These are phyloP conservation scores for Sphenostylis stenocarpa DNA, from an alignment of 306 rosid genomes.

Conservation along the genomic window DNA sequence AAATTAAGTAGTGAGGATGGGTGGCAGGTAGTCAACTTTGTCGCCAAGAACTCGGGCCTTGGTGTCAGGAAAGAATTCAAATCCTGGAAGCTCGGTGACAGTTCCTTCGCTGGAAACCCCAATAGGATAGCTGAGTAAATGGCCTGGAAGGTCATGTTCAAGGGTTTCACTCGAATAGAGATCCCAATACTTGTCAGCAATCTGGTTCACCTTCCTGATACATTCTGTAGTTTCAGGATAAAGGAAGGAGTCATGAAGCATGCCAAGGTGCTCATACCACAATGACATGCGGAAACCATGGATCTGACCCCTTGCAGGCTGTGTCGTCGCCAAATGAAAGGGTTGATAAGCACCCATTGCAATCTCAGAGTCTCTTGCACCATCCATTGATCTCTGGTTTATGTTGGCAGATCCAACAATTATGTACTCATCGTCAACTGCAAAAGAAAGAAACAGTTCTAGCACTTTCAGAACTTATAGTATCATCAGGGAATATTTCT, in stretches of 20 bases:
- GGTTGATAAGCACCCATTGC: constrained; percentile 76
- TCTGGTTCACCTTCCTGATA: constrained; percentile 44
- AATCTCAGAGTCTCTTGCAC: constrained; percentile 68
- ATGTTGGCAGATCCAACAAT: constrained; percentile 71
- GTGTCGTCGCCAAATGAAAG: constrained; percentile 41
- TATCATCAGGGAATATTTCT: neutral
- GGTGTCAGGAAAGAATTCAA: constrained; percentile 68
- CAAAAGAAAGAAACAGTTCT: neutral
- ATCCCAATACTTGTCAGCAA: constrained; percentile 66
- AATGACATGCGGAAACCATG: constrained; percentile 67
- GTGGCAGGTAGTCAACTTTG: constrained; percentile 63
- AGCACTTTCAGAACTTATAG: neutral
- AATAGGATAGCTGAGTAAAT: constrained; percentile 61
- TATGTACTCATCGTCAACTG: constrained; percentile 78
- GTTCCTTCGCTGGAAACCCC: constrained; percentile 48
- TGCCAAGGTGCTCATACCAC: constrained; percentile 72
- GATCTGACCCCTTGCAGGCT: constrained; percentile 59
- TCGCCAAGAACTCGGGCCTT: constrained; percentile 60
- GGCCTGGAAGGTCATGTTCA: constrained; percentile 64
- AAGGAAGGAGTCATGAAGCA: constrained; percentile 46
- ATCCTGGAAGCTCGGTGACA: constrained; percentile 50
- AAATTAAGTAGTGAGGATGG: constrained; percentile 67
- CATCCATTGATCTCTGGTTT: constrained; percentile 79
- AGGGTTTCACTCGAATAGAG: constrained; percentile 50
- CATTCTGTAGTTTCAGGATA: constrained; percentile 58